Evolutionary conservation across 2,329 filamentous ascomycete species (phyloP).

Genomic region (Diaporthe longicolla): DNA sequence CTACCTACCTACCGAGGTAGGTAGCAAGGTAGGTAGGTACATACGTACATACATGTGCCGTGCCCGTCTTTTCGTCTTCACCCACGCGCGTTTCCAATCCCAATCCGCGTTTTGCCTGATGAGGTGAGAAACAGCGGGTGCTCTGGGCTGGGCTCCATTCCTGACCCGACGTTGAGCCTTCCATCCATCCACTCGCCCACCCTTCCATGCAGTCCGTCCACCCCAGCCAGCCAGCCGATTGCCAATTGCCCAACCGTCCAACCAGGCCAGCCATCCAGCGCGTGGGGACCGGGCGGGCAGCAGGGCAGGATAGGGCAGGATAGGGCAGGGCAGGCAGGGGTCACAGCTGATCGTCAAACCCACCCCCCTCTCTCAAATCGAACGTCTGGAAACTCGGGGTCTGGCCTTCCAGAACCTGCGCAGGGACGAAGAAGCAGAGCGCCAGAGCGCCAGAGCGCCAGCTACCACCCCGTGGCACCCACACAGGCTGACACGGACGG

Average conservation of each 20-base stretch:
- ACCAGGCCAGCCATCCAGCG: background rate
- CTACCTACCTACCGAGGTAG: too few species aligned
- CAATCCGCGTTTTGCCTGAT: conserved; percentile 33
- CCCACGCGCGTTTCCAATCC: conserved; percentile 25
- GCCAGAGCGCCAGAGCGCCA: background rate
- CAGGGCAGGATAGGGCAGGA: conserved; percentile 1
- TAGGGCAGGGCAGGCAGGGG: conserved; percentile 1
- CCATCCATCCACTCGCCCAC: conserved; percentile 5
- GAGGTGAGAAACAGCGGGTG: conserved; percentile 34
- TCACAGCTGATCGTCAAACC: conserved; percentile 32
- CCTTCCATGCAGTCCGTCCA: conserved; percentile 5
- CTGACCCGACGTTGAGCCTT: conserved; percentile 26
- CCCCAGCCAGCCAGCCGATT: background rate
- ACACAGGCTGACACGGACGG: conserved; percentile 1
- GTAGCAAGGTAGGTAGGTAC: too few species aligned
- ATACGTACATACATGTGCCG: background rate
- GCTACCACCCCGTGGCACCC: conserved; percentile 1
- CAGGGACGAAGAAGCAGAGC: conserved; percentile 22
- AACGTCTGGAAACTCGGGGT: conserved; percentile 24
- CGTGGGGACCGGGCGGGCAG: conserved; percentile 16
- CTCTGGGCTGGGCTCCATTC: conserved; percentile 25
- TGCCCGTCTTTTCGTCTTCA: conserved; percentile 17
- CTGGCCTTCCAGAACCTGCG: conserved; percentile 26
- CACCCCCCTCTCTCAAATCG: conserved; percentile 8
- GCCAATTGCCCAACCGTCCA: background rate